Evolutionary conservation across 495 filamentous ascomycete species (phyloP).

Genomic region (Aspergillus baeticus): DNA sequence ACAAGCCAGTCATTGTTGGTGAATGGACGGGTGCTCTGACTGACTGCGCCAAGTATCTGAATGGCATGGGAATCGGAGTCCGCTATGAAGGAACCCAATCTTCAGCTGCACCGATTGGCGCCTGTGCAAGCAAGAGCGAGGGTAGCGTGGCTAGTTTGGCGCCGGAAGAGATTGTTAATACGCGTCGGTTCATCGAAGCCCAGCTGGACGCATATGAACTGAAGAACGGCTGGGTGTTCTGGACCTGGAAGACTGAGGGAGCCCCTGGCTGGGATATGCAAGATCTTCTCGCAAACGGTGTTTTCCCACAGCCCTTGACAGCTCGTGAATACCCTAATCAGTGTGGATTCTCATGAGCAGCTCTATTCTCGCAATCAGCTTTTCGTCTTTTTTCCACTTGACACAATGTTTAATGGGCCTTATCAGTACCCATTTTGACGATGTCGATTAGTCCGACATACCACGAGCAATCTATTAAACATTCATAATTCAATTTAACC

Average conservation of each 20-base stretch:
- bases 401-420: not conserved
- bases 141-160: slow-evolving; percentile 55
- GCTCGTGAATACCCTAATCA: slow-evolving; percentile 48
- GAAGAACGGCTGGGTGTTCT: slow-evolving; percentile 73
- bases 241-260: slow-evolving; percentile 84
- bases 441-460: not conserved
- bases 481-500: not conserved
- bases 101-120: slow-evolving; percentile 44
- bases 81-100: slow-evolving; percentile 68
- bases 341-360: slow-evolving; percentile 23
- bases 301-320: slow-evolving; percentile 63
- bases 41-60: slow-evolving; percentile 72
- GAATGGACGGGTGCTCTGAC: slow-evolving; percentile 72
- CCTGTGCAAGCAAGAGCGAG: slow-evolving; percentile 56
- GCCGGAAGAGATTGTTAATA: slow-evolving; percentile 53
- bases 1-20: slow-evolving; percentile 72
- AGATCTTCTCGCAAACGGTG: slow-evolving; percentile 54
- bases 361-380: not conserved
- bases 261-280: slow-evolving; percentile 88
- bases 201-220: slow-evolving; percentile 74
- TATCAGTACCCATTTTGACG: not conserved
- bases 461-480: not conserved
- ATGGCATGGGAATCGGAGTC: slow-evolving; percentile 65
- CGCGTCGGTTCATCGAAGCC: slow-evolving; percentile 64
- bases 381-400: not conserved